phyloP scores from a whole-genome alignment of 2,329 filamentous ascomycete genomes.

The Nannizziopsis arthrosporioides region DNA sequence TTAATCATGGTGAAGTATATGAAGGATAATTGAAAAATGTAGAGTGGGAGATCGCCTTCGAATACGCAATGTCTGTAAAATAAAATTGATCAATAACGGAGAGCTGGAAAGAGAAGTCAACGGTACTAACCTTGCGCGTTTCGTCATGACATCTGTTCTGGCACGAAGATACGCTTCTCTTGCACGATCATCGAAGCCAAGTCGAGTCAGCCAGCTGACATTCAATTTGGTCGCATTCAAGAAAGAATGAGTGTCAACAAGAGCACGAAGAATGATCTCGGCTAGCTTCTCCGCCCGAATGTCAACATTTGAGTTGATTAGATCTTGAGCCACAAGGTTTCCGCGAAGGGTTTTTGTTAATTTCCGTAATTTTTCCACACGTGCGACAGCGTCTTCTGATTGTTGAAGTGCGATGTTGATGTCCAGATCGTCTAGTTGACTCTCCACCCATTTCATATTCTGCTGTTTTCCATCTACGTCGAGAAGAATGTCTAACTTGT shows the following conservation, averaged over 20 bases:
- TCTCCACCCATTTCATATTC: constrained; percentile 89
- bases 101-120: constrained; percentile 16
- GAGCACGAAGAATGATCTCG: constrained; percentile 60
- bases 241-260: constrained; percentile 67
- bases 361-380: constrained; percentile 72
- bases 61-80: constrained; percentile 79
- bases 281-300: constrained; percentile 70
- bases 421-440: constrained; percentile 88
- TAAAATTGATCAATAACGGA: constrained; percentile 15
- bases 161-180: constrained; percentile 76
- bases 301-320: constrained; percentile 83
- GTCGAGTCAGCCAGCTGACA: constrained; percentile 68
- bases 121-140: constrained; percentile 61
- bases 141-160: constrained; percentile 64
- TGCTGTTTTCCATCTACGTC: constrained; percentile 96
- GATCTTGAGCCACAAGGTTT: constrained; percentile 77
- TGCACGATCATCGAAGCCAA: constrained; percentile 84
- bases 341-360: constrained; percentile 70
- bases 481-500: constrained; percentile 63
- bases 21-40: constrained; percentile 90
- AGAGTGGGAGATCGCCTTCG: constrained; percentile 80
- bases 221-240: constrained; percentile 66
- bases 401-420: constrained; percentile 87
- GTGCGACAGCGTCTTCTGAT: constrained; percentile 71
- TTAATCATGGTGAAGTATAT: constrained; percentile 91